A percentile compares a stretch with the other conserved stretches of the same genome.
Conservation (phyloP, 192 early-diverging fungal species). For the Backusella parvicylindrica region DNA sequence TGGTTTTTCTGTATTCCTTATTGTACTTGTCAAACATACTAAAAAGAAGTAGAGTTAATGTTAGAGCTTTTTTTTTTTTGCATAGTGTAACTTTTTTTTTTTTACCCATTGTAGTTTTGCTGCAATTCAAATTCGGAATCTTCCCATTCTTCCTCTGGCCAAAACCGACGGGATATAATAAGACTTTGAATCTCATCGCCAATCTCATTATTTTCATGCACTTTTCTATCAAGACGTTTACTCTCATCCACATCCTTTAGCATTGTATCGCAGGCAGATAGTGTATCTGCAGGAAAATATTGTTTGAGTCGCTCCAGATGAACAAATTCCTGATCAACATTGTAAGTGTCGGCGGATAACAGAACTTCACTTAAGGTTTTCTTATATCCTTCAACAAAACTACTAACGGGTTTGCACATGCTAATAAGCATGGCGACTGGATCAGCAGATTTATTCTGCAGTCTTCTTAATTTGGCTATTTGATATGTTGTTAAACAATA, state of each 20-base stretch:
- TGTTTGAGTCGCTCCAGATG: conserved; percentile 10
- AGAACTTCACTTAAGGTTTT: neutral
- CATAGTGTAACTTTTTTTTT: neutral
- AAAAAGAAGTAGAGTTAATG: neutral
- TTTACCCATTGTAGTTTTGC: neutral
- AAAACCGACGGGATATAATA: conserved; percentile 8
- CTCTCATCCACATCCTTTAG: conserved; percentile 16
- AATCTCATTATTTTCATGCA: conserved; percentile 1
- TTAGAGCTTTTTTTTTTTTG: neutral
- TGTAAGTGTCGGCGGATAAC: neutral
- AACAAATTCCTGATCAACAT: neutral
- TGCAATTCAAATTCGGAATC: neutral
- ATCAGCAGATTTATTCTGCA: conserved; percentile 10
- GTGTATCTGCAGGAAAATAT: neutral
- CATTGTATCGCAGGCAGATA: conserved; percentile 12
- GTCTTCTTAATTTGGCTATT: conserved; percentile 9
- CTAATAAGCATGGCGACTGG: conserved; percentile 20
- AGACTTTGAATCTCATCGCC: neutral
- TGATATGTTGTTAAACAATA: neutral
- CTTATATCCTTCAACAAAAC: conserved; percentile 16
- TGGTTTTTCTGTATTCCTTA: neutral
- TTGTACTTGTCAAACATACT: conserved; percentile 6
- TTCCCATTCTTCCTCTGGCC: conserved; percentile 17
- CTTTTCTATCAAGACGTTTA: neutral
- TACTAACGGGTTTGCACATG: conserved; percentile 5